Evolutionary conservation across 306 rosid genomes (phyloP).

Genomic region (Pyrus bretschneideri): DNA sequence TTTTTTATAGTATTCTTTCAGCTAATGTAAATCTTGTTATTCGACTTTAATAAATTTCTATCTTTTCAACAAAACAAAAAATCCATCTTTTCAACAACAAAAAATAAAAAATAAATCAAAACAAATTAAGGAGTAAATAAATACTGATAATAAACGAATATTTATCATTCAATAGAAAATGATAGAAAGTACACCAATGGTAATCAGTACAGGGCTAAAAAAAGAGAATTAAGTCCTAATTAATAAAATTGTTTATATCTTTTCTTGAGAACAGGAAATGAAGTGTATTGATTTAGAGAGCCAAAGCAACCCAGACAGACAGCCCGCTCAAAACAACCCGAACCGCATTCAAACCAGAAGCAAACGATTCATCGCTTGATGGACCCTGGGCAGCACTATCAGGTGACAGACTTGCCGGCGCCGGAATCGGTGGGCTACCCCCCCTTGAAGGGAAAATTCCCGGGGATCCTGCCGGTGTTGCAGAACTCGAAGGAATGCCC

Average conservation of each 20-base stretch:
- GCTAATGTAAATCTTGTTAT: too few relatives aligned
- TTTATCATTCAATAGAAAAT: too few relatives aligned
- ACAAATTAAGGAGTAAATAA: too few relatives aligned
- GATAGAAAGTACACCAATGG: not conserved
- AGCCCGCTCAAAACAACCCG: constrained; percentile 31
- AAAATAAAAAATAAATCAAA: too few relatives aligned
- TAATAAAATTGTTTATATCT: not conserved
- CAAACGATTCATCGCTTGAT: constrained; percentile 49
- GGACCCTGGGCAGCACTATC: constrained; percentile 39
- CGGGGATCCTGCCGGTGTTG: constrained; percentile 44
- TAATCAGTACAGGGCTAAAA: not conserved
- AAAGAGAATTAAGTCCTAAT: not conserved
- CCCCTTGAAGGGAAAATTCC: too few relatives aligned
- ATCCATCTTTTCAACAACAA: too few relatives aligned
- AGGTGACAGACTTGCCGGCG: too few relatives aligned
- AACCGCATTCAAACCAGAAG: constrained; percentile 30
- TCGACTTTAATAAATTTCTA: too few relatives aligned
- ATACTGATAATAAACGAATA: too few relatives aligned
- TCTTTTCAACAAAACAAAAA: too few relatives aligned
- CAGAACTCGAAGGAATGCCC: constrained; percentile 48
- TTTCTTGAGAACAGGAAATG: not conserved
- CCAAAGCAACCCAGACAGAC: constrained; percentile 40
- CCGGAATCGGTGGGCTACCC: too few relatives aligned
- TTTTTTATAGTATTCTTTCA: too few relatives aligned
- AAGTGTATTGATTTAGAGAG: constrained; percentile 17